These are phyloP conservation scores for Bacterosira constricta DNA, from an alignment of 108 stramenopile genomes.

Conservation along the genomic window DNA sequence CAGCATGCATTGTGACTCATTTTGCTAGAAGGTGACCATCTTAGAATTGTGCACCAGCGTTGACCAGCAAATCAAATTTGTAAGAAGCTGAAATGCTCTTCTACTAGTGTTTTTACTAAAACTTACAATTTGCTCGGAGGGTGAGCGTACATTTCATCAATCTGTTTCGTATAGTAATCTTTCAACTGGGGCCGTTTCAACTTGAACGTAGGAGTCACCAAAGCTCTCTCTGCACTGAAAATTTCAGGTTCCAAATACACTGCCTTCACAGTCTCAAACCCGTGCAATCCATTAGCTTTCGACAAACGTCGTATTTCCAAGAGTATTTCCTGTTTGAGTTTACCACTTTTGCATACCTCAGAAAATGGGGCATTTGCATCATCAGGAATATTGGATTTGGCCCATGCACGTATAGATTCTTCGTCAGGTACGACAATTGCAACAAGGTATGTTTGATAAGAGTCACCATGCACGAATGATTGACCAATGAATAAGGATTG, in stretches of 20 bases:
- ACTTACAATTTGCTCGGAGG: conserved; percentile 69
- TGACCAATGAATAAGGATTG: conserved; percentile 85
- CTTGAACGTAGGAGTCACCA: conserved; percentile 96
- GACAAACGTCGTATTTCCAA: conserved; percentile 65
- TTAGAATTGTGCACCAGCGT: too few species aligned
- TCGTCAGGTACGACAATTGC: conserved; percentile 94
- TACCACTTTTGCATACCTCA: conserved; percentile 72
- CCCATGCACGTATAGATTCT: conserved; percentile 75
- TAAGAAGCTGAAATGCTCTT: too few species aligned
- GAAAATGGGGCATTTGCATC: conserved; percentile 50
- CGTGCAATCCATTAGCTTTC: conserved; percentile 80
- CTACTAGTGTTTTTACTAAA: neutral
- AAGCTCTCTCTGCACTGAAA: conserved; percentile 83
- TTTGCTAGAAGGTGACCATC: too few species aligned
- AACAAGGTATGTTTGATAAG: conserved; percentile 85
- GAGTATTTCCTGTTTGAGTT: conserved; percentile 63
- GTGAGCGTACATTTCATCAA: conserved; percentile 84
- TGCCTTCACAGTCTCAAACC: conserved; percentile 90
- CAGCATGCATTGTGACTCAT: too few species aligned
- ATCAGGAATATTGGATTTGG: conserved; percentile 31
- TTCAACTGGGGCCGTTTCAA: conserved; percentile 88
- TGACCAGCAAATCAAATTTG: too few species aligned
- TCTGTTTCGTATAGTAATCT: conserved; percentile 76
- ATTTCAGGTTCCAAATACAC: conserved; percentile 79
- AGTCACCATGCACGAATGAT: conserved; percentile 95